Percentiles rank a stretch among this genome's conserved stretches.
Evolutionary conservation across 495 filamentous ascomycete species (phyloP).

Genomic region (Darksidea phi): DNA sequence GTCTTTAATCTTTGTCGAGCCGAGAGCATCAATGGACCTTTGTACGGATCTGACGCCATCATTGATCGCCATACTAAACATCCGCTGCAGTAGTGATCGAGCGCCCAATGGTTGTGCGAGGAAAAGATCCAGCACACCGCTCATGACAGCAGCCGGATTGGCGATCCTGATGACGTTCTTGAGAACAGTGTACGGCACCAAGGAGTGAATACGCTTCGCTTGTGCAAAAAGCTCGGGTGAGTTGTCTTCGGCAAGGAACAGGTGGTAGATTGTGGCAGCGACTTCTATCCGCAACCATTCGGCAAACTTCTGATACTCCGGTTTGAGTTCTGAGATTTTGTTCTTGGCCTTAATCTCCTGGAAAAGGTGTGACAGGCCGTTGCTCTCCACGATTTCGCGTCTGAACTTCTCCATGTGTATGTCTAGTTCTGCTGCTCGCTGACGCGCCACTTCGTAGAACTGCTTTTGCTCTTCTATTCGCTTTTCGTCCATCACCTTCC

Average conservation of each 20-base stretch:
- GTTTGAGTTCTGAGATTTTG: constrained; percentile 78
- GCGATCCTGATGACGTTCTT: constrained; percentile 97
- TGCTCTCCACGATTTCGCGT: constrained; percentile 71
- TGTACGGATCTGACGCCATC: constrained; percentile 86
- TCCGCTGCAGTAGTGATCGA: constrained; percentile 84
- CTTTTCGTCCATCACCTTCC: constrained; percentile 82
- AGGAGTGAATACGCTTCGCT: constrained; percentile 84
- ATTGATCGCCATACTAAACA: constrained; percentile 85
- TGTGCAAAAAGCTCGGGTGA: constrained; percentile 94
- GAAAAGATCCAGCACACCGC: constrained; percentile 86
- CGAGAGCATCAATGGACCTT: constrained; percentile 75
- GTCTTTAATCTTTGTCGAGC: constrained; percentile 68
- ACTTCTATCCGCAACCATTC: constrained; percentile 98
- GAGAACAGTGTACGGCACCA: constrained; percentile 86
- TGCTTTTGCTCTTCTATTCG: constrained; percentile 85
- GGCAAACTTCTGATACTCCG: constrained; percentile 96
- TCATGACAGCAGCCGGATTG: constrained; percentile 95
- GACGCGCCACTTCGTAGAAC: constrained; percentile 92
- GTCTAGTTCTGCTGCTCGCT: constrained; percentile 87
- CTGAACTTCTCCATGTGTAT: constrained; percentile 93
- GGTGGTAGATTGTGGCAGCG: constrained; percentile 92
- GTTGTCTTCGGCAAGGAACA: constrained; percentile 97
- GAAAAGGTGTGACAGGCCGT: constrained; percentile 92
- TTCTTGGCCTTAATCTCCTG: constrained; percentile 85
- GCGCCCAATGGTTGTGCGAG: constrained; percentile 91